A percentile compares a stretch with the other conserved stretches of the same genome.
These are phyloP conservation scores for Huntiella moniliformis DNA, from an alignment of 2,329 filamentous ascomycete genomes.

Conservation along the genomic window DNA sequence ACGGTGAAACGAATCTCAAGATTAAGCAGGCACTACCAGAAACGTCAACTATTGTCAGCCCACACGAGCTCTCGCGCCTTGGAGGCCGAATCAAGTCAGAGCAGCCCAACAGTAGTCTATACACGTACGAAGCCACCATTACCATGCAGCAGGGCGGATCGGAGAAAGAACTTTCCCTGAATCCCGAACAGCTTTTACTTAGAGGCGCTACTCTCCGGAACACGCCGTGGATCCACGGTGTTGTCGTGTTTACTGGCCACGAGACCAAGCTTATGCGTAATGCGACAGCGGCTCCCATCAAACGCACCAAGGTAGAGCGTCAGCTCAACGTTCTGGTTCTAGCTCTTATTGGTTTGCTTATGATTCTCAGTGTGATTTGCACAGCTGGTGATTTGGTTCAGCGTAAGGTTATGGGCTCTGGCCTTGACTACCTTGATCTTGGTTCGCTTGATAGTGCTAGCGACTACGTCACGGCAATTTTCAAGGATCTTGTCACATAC, in stretches of 20 bases:
- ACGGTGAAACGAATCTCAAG: constrained; percentile 95
- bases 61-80: constrained; percentile 66
- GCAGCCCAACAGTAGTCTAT: constrained; percentile 94
- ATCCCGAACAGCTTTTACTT: constrained; percentile 81
- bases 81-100: constrained; percentile 80
- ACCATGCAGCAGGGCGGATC: constrained; percentile 80
- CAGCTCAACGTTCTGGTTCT: constrained; percentile 89
- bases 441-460: constrained; percentile 35
- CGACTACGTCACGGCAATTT: constrained; percentile 56
- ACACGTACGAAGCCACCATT: constrained; percentile 92
- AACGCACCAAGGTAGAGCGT: constrained; percentile 85
- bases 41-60: constrained; percentile 71
- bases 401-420: constrained; percentile 40
- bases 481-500: constrained; percentile 90
- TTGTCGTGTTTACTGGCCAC: constrained; percentile 57
- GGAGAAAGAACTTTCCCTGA: constrained; percentile 78
- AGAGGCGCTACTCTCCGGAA: constrained; percentile 88
- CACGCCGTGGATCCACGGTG: constrained; percentile 89
- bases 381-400: constrained; percentile 79
- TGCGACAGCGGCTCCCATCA: constrained; percentile 90
- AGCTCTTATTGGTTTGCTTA: constrained; percentile 67
- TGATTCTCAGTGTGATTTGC: constrained; percentile 71
- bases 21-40: constrained; percentile 96
- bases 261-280: constrained; percentile 99
- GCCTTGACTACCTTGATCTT: constrained; percentile 57